Base-by-base conservation (phyloP, 352 stramenopile genomes). In the Phytophthora vignae region DNA sequence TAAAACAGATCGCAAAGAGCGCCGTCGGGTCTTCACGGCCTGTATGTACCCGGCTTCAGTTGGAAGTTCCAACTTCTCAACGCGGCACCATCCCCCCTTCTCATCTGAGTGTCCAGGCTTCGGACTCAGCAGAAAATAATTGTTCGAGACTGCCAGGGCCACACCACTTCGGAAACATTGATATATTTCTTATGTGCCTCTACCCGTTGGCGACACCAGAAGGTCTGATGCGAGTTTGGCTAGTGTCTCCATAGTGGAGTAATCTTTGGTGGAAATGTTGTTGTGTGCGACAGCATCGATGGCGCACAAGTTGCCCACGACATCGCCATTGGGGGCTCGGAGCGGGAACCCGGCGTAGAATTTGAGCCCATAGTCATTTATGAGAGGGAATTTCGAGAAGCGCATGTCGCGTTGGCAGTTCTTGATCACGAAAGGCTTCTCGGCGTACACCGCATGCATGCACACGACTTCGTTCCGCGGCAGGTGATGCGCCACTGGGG, bases 281-380 rank as follows among this genome's bases (percentile, higher is more conserved):
- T 81, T 73, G 62, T 89, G 82, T 8, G 82, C 70, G 17, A 67
- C 55, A 4, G 64, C 61, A 48, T 91, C 84, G 6, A 68, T 73
- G 7, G 80, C 59, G 49, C 82, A 88, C 15, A 91, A 55, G 17
- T 74, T 81, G 4, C 78, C 82, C 2, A 90, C 69, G 9, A 90
- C 82, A 2, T 77, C 77, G 1, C 83, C 83, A 17, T 78, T 83
- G 1, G 82, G 81, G 0, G 78, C 81, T 54, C 58, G 66, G 1
- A 92, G 55, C 0, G 84, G 82, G 64, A 92, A 92, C 1, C 82
- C 79, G 2, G 82, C 84, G 79, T 90, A 92, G 64, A 90, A 90
- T 55, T 88, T 85, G 38, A 90, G 71, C 27, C 74, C 81, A 27
- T 83, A 55, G 14, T 86, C 71, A 40, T 81, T 55, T n/a, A 90